Conservation (phyloP, 176 grass and related monocot genomes). For the Aegilops umbellulata region DNA sequence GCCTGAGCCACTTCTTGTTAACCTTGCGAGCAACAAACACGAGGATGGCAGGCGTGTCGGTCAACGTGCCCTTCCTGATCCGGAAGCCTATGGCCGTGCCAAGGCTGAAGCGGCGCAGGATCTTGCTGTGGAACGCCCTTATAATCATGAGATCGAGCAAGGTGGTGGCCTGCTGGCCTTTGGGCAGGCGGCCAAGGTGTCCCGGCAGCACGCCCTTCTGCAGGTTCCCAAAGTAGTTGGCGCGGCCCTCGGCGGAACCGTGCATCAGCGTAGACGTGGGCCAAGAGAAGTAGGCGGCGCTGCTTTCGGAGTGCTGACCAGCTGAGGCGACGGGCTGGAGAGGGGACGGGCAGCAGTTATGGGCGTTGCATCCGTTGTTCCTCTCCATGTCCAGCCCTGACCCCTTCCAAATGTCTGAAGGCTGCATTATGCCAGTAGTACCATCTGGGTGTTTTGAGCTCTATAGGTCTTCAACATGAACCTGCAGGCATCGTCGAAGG, state of each 20-base stretch:
- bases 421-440: slow-evolving; percentile 53
- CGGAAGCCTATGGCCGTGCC: slow-evolving; percentile 90
- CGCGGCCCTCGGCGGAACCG: slow-evolving; percentile 83
- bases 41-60: slow-evolving; percentile 83
- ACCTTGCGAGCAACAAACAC: slow-evolving; percentile 97
- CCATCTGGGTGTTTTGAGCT: slow-evolving; percentile 36
- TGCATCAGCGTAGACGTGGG: slow-evolving; percentile 93
- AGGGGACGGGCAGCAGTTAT: slow-evolving; percentile 47
- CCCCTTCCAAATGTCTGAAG: slow-evolving; percentile 45
- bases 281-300: slow-evolving; percentile 96
- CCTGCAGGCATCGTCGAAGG: slow-evolving; percentile 1
- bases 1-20: slow-evolving; percentile 81
- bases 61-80: slow-evolving; percentile 80
- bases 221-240: slow-evolving; percentile 95
- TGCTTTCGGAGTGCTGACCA: slow-evolving; percentile 83
- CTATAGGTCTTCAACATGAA: background rate
- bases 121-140: slow-evolving; percentile 98
- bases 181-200: slow-evolving; percentile 71
- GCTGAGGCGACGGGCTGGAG: slow-evolving; percentile 81
- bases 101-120: slow-evolving; percentile 79
- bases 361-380: slow-evolving; percentile 50
- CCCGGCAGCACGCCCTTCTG: slow-evolving; percentile 90
- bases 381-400: slow-evolving; percentile 61
- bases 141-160: slow-evolving; percentile 98
- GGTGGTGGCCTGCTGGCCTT: slow-evolving; percentile 81